Base-by-base conservation (phyloP, 352 stramenopile species). In the Pythium apleroticum region DNA sequence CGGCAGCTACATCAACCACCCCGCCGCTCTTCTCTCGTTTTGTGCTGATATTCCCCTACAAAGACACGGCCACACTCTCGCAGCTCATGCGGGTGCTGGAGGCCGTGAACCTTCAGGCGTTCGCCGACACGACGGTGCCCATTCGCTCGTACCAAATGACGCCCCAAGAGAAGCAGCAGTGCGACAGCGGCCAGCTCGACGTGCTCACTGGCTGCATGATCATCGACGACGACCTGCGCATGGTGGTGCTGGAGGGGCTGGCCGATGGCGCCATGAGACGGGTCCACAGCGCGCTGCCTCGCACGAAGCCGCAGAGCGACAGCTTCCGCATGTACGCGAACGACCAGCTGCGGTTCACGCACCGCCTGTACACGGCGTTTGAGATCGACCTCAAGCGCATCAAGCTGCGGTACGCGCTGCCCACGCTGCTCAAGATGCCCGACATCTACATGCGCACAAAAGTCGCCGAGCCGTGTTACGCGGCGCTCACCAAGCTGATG, bases 401-500 rank as follows among this genome's bases (percentile, higher is more conserved):
- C 49, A 93, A 96, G 41, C 73, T 97, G 46, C 81, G 89, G 6
- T 85, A 90, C 35, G 77, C 88, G n/a, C 77, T 98, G 24, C 72
- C 76, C 2, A 52, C 78, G 37, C 73, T 98, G 9, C 68, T 86
- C 43, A 72, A 79, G 63, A 77, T 68, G 30, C 88, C 90, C 0
- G 90, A 97, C 52, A 93, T 98, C 9, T 98, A 98, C 74, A 89
- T 97, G 82, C 74, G 86, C 52, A 68, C 86, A 25, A 96, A 96
- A 63, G 90, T 97, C 3, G 85, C 82, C 30, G 76, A 83, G 66
- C 73, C 81, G 31, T 97, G 87, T 63, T 96, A 90, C 72, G 64
- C 80, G 28, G 89, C 90, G 20, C 70, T 98, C 4, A 72, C 82
- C 20, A 61, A 67, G 30, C 79, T 98, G 4, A 65, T 76, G 12